Evolutionary conservation across 2,329 filamentous ascomycete species (phyloP).

Genomic region (Xylariaceae sp.): DNA sequence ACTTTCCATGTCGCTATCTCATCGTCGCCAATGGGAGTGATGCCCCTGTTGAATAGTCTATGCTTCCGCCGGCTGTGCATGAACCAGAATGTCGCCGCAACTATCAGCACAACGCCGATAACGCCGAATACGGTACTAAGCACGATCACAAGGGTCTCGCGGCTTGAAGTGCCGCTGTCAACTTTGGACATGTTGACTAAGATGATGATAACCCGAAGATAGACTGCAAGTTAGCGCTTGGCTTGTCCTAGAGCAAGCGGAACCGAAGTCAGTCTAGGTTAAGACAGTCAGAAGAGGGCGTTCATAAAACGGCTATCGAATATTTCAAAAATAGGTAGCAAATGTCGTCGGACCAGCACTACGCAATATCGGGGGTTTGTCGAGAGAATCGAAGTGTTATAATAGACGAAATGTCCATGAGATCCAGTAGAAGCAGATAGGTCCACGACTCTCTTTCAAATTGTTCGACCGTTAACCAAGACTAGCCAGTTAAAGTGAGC

Average conservation of each 20-base stretch:
- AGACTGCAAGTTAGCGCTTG: not conserved
- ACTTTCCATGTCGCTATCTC: constrained; percentile 70
- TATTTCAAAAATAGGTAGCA: not conserved
- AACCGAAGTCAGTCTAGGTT: constrained; percentile 1
- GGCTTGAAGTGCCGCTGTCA: constrained; percentile 33
- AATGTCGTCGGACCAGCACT: constrained; percentile 22
- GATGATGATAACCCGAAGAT: constrained; percentile 18
- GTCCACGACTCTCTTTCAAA: not conserved
- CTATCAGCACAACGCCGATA: constrained; percentile 49
- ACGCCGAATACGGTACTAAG: constrained; percentile 58
- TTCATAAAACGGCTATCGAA: constrained; percentile 5
- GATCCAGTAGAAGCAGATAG: not conserved
- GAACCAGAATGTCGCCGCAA: constrained; percentile 45
- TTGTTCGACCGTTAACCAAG: not conserved
- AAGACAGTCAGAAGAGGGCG: not conserved
- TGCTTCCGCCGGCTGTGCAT: constrained; percentile 48
- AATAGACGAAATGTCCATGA: constrained; percentile 12
- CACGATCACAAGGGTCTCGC: constrained; percentile 55
- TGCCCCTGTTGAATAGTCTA: constrained; percentile 58
- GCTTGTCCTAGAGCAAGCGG: constrained; percentile 1
- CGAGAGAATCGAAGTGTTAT: not conserved
- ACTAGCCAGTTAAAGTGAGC: not conserved
- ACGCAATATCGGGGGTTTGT: constrained; percentile 1
- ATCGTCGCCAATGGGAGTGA: constrained; percentile 67
- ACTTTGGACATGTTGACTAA: constrained; percentile 18